Evolutionary conservation across 495 filamentous ascomycete species (phyloP), one percentile per base, ranked within the genome.

Genomic region (Penicillium coprophilum): DNA sequence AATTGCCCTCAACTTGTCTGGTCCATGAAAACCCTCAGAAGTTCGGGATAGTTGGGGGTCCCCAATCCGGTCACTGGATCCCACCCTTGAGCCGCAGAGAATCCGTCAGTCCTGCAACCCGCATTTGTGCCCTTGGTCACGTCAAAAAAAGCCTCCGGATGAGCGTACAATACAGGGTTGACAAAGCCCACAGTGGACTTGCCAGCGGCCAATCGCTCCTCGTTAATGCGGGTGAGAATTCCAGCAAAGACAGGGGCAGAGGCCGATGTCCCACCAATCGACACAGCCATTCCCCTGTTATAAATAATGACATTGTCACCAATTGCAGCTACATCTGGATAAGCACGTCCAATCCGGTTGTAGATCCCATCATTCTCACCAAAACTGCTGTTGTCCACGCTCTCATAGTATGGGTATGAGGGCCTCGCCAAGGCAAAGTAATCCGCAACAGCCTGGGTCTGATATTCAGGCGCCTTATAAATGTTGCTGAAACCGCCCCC

Each of bases 401-500:
- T 66, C 23, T 65, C 61, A 55, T 73, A 74, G 60, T 72, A 75
- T 0, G 69, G 63, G 60, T 82, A 82, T 1, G 60, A 62, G 1
- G 75, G 77, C 5, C 80, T 72, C 23, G 81, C 70, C 45, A 71
- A 72, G 11, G 55, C 54, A 46, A 87, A 72, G 68, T 79, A 87
- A 46, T 64, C 59, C 0, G 67, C 62, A 4, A 91, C 81, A 1
- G 79, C 79, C 2, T 62, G 28, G 11, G 74, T 41, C 64, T 91
- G 87, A 62, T 84, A 91, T 7, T 56, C 48, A 0, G 87, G 85
- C 10, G 77, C 67, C 20, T 72, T 63, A 69, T 85, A 91, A 65
- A 88, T 74, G 62, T 90, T 88, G 58, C 80, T 85, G 70, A 90
- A 89, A 12, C 86, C 86, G 34, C 87, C 85, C 21, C 85, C 85